These are phyloP conservation scores for Alternaria arbusti DNA, from an alignment of 2,329 filamentous ascomycete species.

Conservation along the genomic window DNA sequence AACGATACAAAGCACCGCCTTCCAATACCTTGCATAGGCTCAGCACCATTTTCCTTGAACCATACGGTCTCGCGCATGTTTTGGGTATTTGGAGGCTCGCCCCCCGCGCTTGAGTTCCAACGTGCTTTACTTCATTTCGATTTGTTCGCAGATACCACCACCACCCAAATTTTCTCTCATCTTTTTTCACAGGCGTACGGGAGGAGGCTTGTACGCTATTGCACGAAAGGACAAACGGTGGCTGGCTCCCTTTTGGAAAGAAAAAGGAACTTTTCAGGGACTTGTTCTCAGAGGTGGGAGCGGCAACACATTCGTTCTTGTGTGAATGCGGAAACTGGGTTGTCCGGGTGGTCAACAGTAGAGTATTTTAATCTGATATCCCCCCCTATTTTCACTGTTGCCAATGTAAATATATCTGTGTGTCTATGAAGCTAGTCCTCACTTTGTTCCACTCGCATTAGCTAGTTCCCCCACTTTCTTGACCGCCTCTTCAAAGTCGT, in stretches of 20 bases:
- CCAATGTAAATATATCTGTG: neutral
- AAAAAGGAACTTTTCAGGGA: neutral
- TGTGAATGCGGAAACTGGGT: slow-evolving; percentile 1
- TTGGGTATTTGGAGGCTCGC: slow-evolving; percentile 12
- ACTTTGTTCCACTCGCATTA: slow-evolving; percentile 4
- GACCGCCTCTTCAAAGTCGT: slow-evolving; percentile 74
- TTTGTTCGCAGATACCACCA: slow-evolving; percentile 22
- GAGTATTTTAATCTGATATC: slow-evolving; percentile 34
- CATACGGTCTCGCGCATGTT: slow-evolving; percentile 9
- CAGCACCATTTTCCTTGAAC: neutral
- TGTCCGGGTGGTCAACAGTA: slow-evolving; percentile 14
- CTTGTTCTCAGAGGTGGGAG: neutral
- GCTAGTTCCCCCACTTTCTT: slow-evolving; percentile 42
- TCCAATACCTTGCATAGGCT: slow-evolving; percentile 36
- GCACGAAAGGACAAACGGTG: slow-evolving; percentile 10
- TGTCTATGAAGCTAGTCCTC: neutral
- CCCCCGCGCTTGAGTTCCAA: neutral
- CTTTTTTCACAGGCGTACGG: slow-evolving; percentile 16
- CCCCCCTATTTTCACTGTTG: neutral
- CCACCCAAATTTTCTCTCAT: slow-evolving; percentile 11
- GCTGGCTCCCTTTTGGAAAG: slow-evolving; percentile 10
- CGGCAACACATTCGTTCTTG: slow-evolving; percentile 24
- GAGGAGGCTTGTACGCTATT: slow-evolving; percentile 7
- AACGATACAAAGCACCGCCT: slow-evolving; percentile 32
- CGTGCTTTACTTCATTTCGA: slow-evolving; percentile 7